Percentiles rank a stretch among this genome's conserved stretches.
Evolutionary conservation across 2,329 filamentous ascomycete genomes (phyloP).

Genomic region (Claviceps maximensis): DNA sequence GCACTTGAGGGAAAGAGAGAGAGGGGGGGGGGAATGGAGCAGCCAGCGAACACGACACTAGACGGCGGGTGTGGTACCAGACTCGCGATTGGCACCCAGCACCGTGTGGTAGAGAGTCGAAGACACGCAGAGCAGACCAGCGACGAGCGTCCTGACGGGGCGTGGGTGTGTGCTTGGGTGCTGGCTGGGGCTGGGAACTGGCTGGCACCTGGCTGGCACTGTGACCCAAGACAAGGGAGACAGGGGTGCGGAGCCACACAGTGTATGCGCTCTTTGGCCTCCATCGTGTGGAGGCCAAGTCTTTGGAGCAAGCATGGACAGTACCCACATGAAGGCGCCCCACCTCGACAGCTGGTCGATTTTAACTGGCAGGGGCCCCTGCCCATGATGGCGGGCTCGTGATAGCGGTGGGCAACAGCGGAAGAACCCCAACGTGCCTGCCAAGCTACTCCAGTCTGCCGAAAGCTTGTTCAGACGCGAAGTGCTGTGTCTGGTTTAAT

Average conservation of each 20-base stretch:
- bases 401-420: neutral
- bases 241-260: neutral
- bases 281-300: neutral
- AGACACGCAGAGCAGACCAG: neutral
- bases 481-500: too few species aligned
- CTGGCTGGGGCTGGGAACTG: neutral
- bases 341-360: neutral
- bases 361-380: neutral
- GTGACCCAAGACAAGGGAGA: neutral
- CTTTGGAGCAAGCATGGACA: neutral
- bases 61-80: neutral
- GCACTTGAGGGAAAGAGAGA: neutral
- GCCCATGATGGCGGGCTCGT: neutral
- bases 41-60: neutral
- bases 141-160: neutral
- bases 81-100: neutral
- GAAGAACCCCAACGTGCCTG: neutral
- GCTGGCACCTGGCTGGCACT: neutral
- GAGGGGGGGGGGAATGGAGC: neutral
- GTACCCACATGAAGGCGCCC: neutral
- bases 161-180: neutral
- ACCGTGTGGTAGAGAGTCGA: neutral
- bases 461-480: neutral
- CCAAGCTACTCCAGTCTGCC: neutral
- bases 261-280: neutral